Conservation (phyloP, 208 protist species). For the Borovskyia barvae region DNA sequence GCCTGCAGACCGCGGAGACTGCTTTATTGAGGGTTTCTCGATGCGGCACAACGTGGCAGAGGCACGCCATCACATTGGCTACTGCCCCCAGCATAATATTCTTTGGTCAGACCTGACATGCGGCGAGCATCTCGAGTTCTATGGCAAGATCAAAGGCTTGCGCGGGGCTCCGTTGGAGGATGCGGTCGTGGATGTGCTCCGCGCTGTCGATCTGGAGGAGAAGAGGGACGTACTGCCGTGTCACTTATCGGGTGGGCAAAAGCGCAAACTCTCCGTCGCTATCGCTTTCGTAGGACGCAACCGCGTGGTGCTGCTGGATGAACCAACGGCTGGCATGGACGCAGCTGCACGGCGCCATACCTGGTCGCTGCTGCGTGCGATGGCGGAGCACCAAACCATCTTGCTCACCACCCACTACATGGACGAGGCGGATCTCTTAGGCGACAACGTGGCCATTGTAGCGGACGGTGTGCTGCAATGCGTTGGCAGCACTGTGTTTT, state of each 20-base stretch:
- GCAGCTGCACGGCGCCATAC: conserved; percentile 58
- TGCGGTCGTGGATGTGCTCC: conserved; percentile 34
- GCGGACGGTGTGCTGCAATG: conserved; percentile 50
- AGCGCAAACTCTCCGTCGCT: conserved; percentile 76
- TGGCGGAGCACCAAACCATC: conserved; percentile 42
- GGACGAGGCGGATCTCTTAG: conserved; percentile 94
- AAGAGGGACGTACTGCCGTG: conserved; percentile 41
- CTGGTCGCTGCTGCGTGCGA: conserved; percentile 56
- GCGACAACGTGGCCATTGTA: conserved; percentile 90
- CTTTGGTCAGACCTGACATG: conserved; percentile 91
- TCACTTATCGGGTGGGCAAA: conserved; percentile 57
- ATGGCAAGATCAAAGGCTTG: conserved; percentile 92
- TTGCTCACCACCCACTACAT: conserved; percentile 90
- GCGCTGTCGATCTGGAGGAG: conserved; percentile 50
- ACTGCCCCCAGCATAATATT: conserved; percentile 95
- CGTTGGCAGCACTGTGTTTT: conserved; percentile 51
- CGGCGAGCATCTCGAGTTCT: conserved; percentile 89
- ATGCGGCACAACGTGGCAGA: conserved; percentile 38
- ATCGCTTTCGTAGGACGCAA: conserved; percentile 80
- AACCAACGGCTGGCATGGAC: conserved; percentile 92
- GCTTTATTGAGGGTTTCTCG: conserved; percentile 59
- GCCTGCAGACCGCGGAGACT: conserved; percentile 57
- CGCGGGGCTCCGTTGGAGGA: conserved; percentile 35
- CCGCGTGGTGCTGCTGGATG: conserved; percentile 79
- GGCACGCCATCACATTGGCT: conserved; percentile 81